Percentiles rank a stretch among this genome's conserved stretches.
Evolutionary conservation across 352 stramenopile species (phyloP).

Genomic region (Pythium rishiriense): DNA sequence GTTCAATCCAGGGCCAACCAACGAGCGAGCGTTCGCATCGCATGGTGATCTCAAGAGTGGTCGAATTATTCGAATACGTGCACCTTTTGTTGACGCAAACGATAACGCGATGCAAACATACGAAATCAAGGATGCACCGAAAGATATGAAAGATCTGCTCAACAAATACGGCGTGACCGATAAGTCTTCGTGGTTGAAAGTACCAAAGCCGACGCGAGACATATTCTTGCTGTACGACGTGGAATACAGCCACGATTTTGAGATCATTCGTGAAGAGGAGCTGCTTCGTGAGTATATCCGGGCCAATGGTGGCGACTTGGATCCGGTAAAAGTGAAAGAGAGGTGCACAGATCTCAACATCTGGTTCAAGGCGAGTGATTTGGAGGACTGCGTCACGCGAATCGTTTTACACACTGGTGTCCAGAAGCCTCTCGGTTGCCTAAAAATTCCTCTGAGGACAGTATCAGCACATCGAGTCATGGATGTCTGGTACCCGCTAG

Average conservation of each 20-base stretch:
- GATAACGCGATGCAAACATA: constrained; percentile 49
- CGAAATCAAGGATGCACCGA: constrained; percentile 36
- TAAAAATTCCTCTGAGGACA: constrained; percentile 67
- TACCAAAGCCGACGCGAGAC: constrained; percentile 50
- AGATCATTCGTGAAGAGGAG: constrained; percentile 62
- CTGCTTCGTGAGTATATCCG: constrained; percentile 62
- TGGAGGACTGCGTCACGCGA: constrained; percentile 67
- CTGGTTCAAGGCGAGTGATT: constrained; percentile 54
- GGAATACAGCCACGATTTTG: constrained; percentile 58
- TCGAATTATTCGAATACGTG: constrained; percentile 51
- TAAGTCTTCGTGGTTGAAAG: constrained; percentile 49
- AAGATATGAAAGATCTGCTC: constrained; percentile 38
- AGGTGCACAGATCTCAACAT: constrained; percentile 65
- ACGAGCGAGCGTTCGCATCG: constrained; percentile 42
- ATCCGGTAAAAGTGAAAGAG: constrained; percentile 53
- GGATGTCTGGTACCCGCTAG: constrained; percentile 66
- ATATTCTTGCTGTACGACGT: constrained; percentile 73
- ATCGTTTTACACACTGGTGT: constrained; percentile 47
- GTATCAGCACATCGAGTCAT: constrained; percentile 59
- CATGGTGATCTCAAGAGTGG: constrained; percentile 49
- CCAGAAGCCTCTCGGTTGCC: constrained; percentile 51
- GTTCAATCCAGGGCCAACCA: constrained; percentile 47
- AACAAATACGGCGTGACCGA: constrained; percentile 52
- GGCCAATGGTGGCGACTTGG: constrained; percentile 55
- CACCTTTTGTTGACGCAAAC: constrained; percentile 51